Base-by-base conservation (phyloP, 768 basidiomycete species). In the Postia placenta region DNA sequence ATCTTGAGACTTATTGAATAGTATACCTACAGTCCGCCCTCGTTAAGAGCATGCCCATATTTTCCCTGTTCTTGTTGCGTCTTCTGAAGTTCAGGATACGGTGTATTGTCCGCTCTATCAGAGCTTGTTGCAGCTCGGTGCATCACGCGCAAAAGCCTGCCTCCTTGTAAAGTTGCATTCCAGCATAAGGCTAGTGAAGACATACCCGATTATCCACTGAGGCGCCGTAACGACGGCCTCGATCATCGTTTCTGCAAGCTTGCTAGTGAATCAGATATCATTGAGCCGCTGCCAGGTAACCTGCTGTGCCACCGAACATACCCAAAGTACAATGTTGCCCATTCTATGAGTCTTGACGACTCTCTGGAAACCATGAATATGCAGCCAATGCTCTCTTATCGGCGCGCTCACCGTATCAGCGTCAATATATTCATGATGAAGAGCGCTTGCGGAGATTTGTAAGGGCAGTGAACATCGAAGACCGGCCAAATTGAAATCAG, bases 391-490 rank as follows among this genome's bases (percentile, higher is more conserved):
- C n/a, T n/a, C n/a, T n/a, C n/a, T n/a, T n/a, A n/a, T n/a, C n/a
- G n/a, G n/a, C n/a, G n/a, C n/a, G n/a, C n/a, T n/a, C 30, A 33
- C 30, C 7, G 15, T 7, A 33, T 33, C 7, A 33, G 9, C 7
- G 7, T 33, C 15, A 33, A 7, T 15, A 33, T 15, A 15, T 33
- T 33, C 9, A 39, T 22, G 9, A 39, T 39, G 9, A 39, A 39
- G 12, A 39, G 38, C 2, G 53, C 49, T 17, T 54, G 53, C 5
- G 53, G 53, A 12, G 53, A 52, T 23, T 52, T 49, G 49, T 57
- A 55, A 9, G 53, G 53, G 28, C 53, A 57, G 39, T 50, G 45
- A 1, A 48, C 20, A 15, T 23, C 38, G 17, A 50, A 20, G 11
- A 45, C 27, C 22, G 52, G 56, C 14, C 51, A 24, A 20, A 52